Base-by-base conservation (phyloP, 257 asterid genomes). In the Solanum pennellii region DNA sequence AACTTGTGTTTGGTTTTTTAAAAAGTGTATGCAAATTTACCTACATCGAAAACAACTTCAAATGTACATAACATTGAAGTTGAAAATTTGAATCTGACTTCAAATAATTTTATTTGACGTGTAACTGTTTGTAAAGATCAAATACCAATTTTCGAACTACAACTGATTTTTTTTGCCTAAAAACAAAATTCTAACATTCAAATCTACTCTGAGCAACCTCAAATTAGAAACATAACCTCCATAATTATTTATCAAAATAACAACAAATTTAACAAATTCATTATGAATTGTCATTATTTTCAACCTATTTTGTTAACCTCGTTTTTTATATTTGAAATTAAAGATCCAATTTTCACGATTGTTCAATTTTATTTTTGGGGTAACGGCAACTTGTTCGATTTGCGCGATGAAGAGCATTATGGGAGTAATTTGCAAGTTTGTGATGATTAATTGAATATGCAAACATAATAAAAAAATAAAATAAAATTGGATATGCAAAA, bases 111-210 rank as follows among this genome's bases (percentile, higher is more conserved):
- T 31, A 31, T 69, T 20, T 69, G 10, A 29, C 31, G 1, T 31
- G 31, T 62, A 15, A 15, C 23, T 5, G 0, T 39, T 16, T 31
- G 77, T 8, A 12, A 71, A 71, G 76, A 12, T 0, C 20, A 29
- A 69, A 29, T 21, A 69, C 1, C 35, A 3, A 33, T 33, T 33
- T 33, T 33, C 0, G 13, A 69, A 31, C n/a, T 29, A 1, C 23
- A 31, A 3, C 3, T 3, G 3, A 68, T 14, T 0, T 33, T 15
- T 14, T 69, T 66, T 29, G 12, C 5, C 0, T 0, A 9, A 68
- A 66, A 68, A 31, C 11, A 71, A 9, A 31, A 31, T 27, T 66
- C 31, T 35, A 66, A 66, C 74, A 66, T 20, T 27, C 20, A 66
- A 27, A 66, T 66, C 37, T 66, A 66, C 16, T 66, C 18, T 27